phyloP scores from a whole-genome alignment of 805 yeast genomes.

The Limtongia smithiae region DNA sequence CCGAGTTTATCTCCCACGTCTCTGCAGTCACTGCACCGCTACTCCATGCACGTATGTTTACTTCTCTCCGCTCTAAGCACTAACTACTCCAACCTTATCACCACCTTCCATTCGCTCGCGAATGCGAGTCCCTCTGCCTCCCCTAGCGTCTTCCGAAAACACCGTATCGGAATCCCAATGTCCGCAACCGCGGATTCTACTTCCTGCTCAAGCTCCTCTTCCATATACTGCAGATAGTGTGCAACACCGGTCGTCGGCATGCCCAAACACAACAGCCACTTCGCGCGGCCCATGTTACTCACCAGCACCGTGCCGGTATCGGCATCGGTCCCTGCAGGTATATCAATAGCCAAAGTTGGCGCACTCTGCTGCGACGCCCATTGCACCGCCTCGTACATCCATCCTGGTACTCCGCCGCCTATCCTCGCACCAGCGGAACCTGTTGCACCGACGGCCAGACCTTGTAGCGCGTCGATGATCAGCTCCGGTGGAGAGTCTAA shows the following conservation, averaged over 20 bases:
- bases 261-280: slow-evolving; percentile 37
- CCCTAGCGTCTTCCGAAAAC: slow-evolving; percentile 14
- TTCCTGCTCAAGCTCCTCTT: slow-evolving; percentile 12
- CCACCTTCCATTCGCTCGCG: slow-evolving; percentile 28
- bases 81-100: slow-evolving; percentile 12
- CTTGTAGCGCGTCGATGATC: slow-evolving; percentile 79
- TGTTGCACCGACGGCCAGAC: slow-evolving; percentile 56
- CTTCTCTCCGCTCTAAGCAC: no score
- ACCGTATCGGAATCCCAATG: slow-evolving; percentile 29
- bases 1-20: neutral
- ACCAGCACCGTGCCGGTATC: slow-evolving; percentile 63
- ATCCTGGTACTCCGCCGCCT: slow-evolving; percentile 21
- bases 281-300: slow-evolving; percentile 30
- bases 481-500: slow-evolving; percentile 74
- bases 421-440: slow-evolving; percentile 26
- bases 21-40: no score
- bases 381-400: slow-evolving; percentile 44
- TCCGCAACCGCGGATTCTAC: slow-evolving; percentile 25
- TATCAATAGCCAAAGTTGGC: slow-evolving; percentile 63
- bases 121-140: slow-evolving; percentile 23
- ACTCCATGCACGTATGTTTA: no score
- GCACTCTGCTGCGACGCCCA: slow-evolving; percentile 62
- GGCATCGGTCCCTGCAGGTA: slow-evolving; percentile 79
- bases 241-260: slow-evolving; percentile 23
- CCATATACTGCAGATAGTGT: slow-evolving; percentile 16